These are phyloP conservation scores for Halenospora varia DNA, from an alignment of 495 filamentous ascomycete genomes.

Conservation along the genomic window DNA sequence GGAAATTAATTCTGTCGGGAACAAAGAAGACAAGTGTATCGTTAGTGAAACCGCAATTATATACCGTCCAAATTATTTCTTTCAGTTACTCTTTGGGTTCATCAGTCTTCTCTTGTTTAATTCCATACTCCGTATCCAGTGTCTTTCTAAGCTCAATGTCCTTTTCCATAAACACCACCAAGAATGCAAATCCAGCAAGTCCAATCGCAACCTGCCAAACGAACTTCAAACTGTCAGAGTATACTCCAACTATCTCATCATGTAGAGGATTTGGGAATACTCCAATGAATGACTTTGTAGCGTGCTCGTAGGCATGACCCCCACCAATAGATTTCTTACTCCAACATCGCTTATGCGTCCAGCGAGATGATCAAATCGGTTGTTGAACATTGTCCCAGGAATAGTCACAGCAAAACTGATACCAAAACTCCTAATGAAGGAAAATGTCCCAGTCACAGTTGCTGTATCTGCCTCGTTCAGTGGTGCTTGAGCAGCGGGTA, in stretches of 20 bases:
- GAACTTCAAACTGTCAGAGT: conserved; percentile 15
- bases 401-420: conserved; percentile 45
- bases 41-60: too few relatives aligned
- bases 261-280: neutral
- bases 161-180: conserved; percentile 26
- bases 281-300: neutral
- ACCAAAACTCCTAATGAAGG: conserved; percentile 44
- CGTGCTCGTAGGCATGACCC: conserved; percentile 7
- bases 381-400: conserved; percentile 46
- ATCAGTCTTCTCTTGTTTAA: conserved; percentile 3
- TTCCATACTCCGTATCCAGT: conserved; percentile 34
- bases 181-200: conserved; percentile 18
- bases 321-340: neutral
- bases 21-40: too few relatives aligned
- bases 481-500: neutral
- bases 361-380: conserved; percentile 23
- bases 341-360: conserved; percentile 20
- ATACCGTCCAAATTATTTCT: too few relatives aligned
- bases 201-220: conserved; percentile 27
- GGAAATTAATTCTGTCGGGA: too few relatives aligned
- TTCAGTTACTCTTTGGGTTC: neutral
- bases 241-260: conserved; percentile 23
- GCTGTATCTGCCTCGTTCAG: conserved; percentile 28
- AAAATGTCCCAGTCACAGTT: conserved; percentile 37
- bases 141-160: conserved; percentile 23